Base-by-base conservation (phyloP, 177 flowering plant species). In the Viscum album region DNA sequence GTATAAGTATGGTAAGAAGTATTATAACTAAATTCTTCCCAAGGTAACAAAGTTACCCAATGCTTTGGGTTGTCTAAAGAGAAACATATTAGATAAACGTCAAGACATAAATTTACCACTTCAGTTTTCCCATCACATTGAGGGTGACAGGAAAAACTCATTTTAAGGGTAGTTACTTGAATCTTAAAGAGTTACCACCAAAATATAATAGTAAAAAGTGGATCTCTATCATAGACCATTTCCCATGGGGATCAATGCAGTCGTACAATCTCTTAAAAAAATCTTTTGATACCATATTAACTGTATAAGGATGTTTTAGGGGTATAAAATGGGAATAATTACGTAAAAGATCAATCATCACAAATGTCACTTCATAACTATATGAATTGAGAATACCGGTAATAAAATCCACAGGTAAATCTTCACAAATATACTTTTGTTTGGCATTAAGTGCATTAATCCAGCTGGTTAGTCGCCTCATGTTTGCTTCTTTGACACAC, bases 1-100 rank as follows among this genome's bases (percentile, higher is more conserved):
- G 47, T 43, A 43, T 13, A 0, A 1, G 47, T 12, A 21, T 43
- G 47, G 47, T 12, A 21, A 43, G 62, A 34, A 24, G 26, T 39
- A 31, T 67, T 66, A 29, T 66, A 67, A 13, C 69, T 24, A 10
- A 28, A 67, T 32, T 67, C 35, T 28, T 56, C 69, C 69, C 24
- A 43, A 13, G 69, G 35, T 1, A 67, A 29, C 69, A 56, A 67
- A 17, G 29, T 19, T 11, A 16, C 17, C 69, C 36, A 67, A n/a
- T 16, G 2, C 26, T 45, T 30, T 26, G 69, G 69, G 28, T 67
- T 13, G 17, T 29, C 24, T 1, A 24, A 26, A 13, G 2, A 16
- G 23, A 43, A 32, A 23, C 69, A 67, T 11, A 6, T 11, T 17
- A 67, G 33, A 26, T 67, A 43, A 0, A 12, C 24, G 58, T 67